These are phyloP conservation scores for Amylocarpus encephaloides DNA, from an alignment of 2,329 filamentous ascomycete species.

Conservation along the genomic window DNA sequence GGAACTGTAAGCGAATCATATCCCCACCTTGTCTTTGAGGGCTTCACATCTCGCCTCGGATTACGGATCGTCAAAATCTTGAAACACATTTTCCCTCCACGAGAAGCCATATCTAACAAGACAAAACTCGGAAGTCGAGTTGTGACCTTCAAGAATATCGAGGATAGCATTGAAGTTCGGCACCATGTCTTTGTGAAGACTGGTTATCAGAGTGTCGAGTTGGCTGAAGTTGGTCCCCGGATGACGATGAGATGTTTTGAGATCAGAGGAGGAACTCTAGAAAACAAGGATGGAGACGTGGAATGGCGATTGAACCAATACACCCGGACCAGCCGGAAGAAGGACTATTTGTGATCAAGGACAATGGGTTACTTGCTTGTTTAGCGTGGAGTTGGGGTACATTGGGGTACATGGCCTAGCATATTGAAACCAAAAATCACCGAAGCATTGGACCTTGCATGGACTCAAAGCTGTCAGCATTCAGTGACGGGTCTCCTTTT, in stretches of 20 bases:
- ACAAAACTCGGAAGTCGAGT: conserved; percentile 79
- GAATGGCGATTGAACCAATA: conserved; percentile 97
- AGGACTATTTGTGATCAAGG: conserved; percentile 72
- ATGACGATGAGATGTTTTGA: conserved; percentile 98
- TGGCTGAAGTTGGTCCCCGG: conserved; percentile 83
- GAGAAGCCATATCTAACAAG: conserved; percentile 65
- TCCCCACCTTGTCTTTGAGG: conserved; percentile 92
- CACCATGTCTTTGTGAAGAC: conserved; percentile 94
- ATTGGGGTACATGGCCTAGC: conserved; percentile 19
- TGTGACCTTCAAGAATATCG: conserved; percentile 90
- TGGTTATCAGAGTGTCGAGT: conserved; percentile 79
- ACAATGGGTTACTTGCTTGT: conserved; percentile 17
- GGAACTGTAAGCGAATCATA: conserved; percentile 91
- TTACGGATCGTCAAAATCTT: conserved; percentile 80
- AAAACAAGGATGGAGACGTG: conserved; percentile 90
- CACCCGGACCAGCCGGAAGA: conserved; percentile 87
- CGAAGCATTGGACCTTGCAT: background rate
- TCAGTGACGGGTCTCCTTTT: no score
- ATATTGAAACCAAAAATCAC: conserved; percentile 14
- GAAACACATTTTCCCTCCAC: conserved; percentile 89
- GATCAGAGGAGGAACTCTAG: conserved; percentile 82
- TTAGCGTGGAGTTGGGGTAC: conserved; percentile 31
- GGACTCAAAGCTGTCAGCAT: background rate
- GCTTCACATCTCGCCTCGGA: conserved; percentile 77
- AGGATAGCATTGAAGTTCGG: conserved; percentile 87